A percentile compares a stretch with the other conserved stretches of the same genome.
phyloP scores from a whole-genome alignment of 345 rosid species.

The Diplotaxis tenuifolia region DNA sequence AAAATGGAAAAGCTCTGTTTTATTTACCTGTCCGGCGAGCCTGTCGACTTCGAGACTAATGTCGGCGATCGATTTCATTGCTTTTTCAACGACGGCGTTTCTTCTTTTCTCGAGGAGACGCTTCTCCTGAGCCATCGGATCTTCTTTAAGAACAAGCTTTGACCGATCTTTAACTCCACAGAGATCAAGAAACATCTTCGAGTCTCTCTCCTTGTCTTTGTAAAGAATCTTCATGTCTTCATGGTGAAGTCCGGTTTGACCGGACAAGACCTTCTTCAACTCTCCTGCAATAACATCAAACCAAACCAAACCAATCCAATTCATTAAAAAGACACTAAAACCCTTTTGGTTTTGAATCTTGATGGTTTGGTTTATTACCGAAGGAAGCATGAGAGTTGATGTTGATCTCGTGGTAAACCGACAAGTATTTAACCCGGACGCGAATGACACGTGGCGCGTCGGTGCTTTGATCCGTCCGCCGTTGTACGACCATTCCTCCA shows the following conservation, averaged over 20 bases:
- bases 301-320: background rate
- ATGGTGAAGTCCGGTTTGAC: slow-evolving; percentile 78
- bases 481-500: slow-evolving; percentile 99
- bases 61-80: slow-evolving; percentile 72
- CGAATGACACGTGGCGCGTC: slow-evolving; percentile 77
- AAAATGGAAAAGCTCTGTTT: background rate
- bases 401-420: slow-evolving; percentile 73
- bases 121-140: slow-evolving; percentile 85
- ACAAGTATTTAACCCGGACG: slow-evolving; percentile 78
- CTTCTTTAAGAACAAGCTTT: slow-evolving; percentile 76
- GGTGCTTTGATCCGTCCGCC: slow-evolving; percentile 63
- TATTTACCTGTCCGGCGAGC: slow-evolving; percentile 79
- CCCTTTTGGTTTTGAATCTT: background rate
- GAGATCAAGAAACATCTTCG: slow-evolving; percentile 82
- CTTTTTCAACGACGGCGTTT: slow-evolving; percentile 84
- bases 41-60: slow-evolving; percentile 88
- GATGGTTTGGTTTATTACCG: slow-evolving; percentile 45
- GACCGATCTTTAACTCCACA: slow-evolving; percentile 91
- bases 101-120: slow-evolving; percentile 71
- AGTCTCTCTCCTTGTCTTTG: slow-evolving; percentile 97
- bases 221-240: slow-evolving; percentile 88
- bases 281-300: slow-evolving; percentile 55
- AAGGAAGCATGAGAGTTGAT: slow-evolving; percentile 82
- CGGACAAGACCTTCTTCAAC: slow-evolving; percentile 82
- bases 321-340: background rate